These are phyloP conservation scores for Blastobotrys petasosporus DNA, from an alignment of 1,139 yeast species.

Conservation along the genomic window DNA sequence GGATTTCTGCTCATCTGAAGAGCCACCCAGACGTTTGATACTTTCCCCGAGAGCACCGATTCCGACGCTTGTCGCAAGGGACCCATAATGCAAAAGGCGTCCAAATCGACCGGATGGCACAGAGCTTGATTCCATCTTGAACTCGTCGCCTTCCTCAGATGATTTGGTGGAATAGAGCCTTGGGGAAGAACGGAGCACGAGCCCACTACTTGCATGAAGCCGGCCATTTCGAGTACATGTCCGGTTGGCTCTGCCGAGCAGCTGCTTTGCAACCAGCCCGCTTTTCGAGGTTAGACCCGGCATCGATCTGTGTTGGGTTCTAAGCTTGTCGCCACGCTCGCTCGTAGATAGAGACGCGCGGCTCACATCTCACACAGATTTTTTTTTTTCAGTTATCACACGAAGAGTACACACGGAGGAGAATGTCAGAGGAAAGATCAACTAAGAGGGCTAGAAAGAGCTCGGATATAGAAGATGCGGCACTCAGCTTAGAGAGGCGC, in stretches of 20 bases:
- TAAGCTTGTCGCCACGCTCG: too few species aligned
- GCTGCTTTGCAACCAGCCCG: too few species aligned
- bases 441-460: background rate
- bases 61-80: constrained; percentile 88
- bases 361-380: background rate
- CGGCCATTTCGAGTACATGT: background rate
- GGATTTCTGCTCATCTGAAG: constrained; percentile 43
- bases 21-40: constrained; percentile 56
- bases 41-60: constrained; percentile 79
- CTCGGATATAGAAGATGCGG: constrained; percentile 10
- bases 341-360: background rate
- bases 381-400: background rate
- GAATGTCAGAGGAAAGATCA: background rate
- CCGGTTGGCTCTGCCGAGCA: background rate
- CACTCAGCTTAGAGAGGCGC: constrained; percentile 24
- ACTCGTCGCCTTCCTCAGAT: constrained; percentile 24
- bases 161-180: constrained; percentile 11
- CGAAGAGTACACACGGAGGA: background rate
- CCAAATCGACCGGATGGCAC: constrained; percentile 86
- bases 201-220: background rate
- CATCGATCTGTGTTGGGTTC: too few species aligned
- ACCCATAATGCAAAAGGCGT: constrained; percentile 86
- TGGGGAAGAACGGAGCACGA: background rate
- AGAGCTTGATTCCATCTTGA: constrained; percentile 52
- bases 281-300: too few species aligned